Conservation (phyloP, 495 filamentous ascomycete genomes). For the Podospora tetraspora region DNA sequence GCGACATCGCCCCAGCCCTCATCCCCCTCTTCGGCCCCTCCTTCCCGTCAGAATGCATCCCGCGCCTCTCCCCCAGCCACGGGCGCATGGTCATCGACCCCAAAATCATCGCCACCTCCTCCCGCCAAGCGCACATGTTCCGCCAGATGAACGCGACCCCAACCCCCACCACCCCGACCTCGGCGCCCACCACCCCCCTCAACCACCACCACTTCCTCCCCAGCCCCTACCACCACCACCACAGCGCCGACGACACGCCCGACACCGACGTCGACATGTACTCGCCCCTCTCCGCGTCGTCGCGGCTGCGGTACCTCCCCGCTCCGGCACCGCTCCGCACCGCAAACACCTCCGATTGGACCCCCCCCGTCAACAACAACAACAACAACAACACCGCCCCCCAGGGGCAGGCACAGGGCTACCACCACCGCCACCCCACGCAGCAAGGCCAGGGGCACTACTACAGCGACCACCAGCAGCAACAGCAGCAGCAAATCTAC, state of each 20-base stretch:
- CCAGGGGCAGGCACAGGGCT: not conserved
- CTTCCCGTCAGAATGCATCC: conserved; percentile 70
- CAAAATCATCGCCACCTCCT: conserved; percentile 52
- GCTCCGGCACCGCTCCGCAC: too few species aligned
- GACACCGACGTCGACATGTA: conserved; percentile 38
- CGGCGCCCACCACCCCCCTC: conserved; percentile 17
- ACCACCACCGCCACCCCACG: not conserved
- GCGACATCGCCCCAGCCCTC: conserved; percentile 71
- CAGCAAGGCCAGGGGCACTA: not conserved
- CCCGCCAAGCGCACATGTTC: conserved; percentile 47
- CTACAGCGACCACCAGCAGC: not conserved
- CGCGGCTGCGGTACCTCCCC: not conserved
- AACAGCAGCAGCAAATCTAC: not conserved
- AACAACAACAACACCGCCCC: not conserved
- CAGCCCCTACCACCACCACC: conserved; percentile 4
- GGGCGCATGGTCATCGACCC: conserved; percentile 64
- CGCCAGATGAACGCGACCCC: conserved; percentile 24
- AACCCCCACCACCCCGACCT: not conserved
- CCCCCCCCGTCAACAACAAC: not conserved
- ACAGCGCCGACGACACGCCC: conserved; percentile 22
- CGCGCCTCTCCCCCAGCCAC: conserved; percentile 49
- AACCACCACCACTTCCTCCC: not conserved
- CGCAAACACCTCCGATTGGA: not conserved
- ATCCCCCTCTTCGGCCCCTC: conserved; percentile 82
- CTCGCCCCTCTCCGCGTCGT: not conserved